Evolutionary conservation across 1,284 basidiomycete species (phyloP).

Genomic region (Ceratobasidium sp.): DNA sequence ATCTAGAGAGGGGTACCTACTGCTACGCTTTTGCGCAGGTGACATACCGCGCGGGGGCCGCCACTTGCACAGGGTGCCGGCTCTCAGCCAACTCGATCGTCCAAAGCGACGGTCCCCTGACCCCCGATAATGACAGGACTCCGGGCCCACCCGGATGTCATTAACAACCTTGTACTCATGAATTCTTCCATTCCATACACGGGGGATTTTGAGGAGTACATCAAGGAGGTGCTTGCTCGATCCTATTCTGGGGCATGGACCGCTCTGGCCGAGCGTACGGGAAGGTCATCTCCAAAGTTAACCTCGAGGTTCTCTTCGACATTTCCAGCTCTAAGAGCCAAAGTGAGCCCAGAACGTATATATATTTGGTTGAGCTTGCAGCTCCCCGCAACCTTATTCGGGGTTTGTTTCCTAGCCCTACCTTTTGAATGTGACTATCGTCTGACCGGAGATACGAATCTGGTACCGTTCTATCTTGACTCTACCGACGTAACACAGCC

Average conservation of each 20-base stretch:
- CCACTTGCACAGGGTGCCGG: too few species aligned
- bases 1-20: too few species aligned
- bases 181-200: background rate
- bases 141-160: too few species aligned
- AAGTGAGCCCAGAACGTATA: background rate
- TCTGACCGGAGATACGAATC: background rate
- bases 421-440: background rate
- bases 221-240: background rate
- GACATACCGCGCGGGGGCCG: too few species aligned
- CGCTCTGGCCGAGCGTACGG: background rate
- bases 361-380: background rate
- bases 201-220: background rate
- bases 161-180: too few species aligned
- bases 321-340: background rate
- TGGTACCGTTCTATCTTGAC: background rate
- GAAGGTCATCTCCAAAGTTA: background rate
- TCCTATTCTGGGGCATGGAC: background rate
- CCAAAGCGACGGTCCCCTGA: too few species aligned
- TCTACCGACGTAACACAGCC: too few species aligned
- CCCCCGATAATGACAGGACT: too few species aligned
- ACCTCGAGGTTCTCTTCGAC: background rate
- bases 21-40: too few species aligned
- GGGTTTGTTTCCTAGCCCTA: background rate
- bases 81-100: too few species aligned
- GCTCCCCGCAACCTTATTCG: background rate